Evolutionary conservation across 2,329 filamentous ascomycete species (phyloP).

Genomic region (Neonectria sp.): DNA sequence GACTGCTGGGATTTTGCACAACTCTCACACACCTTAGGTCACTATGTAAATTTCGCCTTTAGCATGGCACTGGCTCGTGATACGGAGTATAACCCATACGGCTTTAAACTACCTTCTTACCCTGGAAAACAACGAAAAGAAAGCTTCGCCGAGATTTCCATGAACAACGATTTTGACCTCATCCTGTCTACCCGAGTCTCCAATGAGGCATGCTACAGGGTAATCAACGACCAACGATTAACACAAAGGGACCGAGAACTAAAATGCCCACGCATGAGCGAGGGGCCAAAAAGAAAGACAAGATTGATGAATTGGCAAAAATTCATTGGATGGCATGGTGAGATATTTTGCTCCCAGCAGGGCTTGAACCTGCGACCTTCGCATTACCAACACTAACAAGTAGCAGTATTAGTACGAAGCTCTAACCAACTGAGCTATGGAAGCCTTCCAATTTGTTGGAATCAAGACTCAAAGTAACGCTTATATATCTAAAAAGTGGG

Average conservation of each 20-base stretch:
- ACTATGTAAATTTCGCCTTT: too few relatives aligned
- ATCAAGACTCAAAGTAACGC: constrained; percentile 9
- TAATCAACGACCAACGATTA: too few relatives aligned
- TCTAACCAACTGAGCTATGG: constrained; percentile 51
- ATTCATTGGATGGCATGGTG: constrained; percentile 36
- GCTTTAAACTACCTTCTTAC: too few relatives aligned
- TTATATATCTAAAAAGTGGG: neutral
- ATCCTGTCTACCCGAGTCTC: too few relatives aligned
- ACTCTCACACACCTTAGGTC: too few relatives aligned
- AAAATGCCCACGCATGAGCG: neutral
- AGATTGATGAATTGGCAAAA: constrained; percentile 13
- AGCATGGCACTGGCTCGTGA: too few relatives aligned
- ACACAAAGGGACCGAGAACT: neutral
- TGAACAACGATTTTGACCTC: too few relatives aligned
- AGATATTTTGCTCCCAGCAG: constrained; percentile 46
- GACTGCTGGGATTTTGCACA: too few relatives aligned
- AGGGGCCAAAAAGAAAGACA: neutral
- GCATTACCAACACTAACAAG: constrained; percentile 42
- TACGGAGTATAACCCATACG: too few relatives aligned
- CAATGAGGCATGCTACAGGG: too few relatives aligned
- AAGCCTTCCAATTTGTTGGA: constrained; percentile 41
- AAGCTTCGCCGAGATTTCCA: too few relatives aligned
- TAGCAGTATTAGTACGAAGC: constrained; percentile 49
- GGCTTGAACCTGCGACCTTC: constrained; percentile 50
- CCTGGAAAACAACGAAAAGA: too few relatives aligned